A percentile compares a stretch with the other conserved stretches of the same genome.
These are phyloP conservation scores for Fusarium nematophilum DNA, from an alignment of 2,329 filamentous ascomycete genomes.

Conservation along the genomic window DNA sequence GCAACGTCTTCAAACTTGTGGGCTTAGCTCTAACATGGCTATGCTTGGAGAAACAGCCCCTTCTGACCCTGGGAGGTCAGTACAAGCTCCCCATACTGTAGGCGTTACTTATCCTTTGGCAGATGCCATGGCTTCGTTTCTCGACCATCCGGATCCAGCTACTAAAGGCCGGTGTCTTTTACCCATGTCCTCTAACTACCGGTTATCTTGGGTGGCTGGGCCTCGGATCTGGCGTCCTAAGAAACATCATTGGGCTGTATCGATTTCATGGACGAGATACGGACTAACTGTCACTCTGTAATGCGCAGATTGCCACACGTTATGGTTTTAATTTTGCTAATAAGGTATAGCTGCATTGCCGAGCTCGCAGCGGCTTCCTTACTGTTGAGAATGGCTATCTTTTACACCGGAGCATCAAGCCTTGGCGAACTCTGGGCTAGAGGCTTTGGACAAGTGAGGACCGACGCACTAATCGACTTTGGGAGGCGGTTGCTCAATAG, in stretches of 20 bases:
- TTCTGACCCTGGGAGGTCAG: not conserved
- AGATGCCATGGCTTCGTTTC: not conserved
- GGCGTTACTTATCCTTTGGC: not conserved
- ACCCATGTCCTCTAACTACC: not conserved
- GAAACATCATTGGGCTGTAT: not conserved
- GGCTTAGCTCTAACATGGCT: not conserved
- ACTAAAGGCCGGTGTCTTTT: not conserved
- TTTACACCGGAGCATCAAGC: not conserved
- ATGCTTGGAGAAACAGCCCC: not conserved
- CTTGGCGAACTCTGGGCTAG: not conserved
- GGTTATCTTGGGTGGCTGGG: not conserved
- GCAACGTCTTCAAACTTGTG: not conserved
- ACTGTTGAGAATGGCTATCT: too few relatives aligned
- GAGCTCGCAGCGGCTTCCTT: too few relatives aligned
- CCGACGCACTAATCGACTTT: not conserved
- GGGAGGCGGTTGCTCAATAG: not conserved
- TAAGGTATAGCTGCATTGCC: too few relatives aligned
- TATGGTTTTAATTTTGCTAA: too few relatives aligned
- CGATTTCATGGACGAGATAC: too few relatives aligned
- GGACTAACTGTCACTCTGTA: too few relatives aligned
- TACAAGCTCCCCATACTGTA: not conserved
- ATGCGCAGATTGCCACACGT: too few relatives aligned
- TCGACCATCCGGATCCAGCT: not conserved
- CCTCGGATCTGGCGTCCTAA: not conserved
- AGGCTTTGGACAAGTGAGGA: not conserved